A percentile compares a stretch with the other conserved stretches of the same genome.
Evolutionary conservation across 2,329 filamentous ascomycete genomes (phyloP).

Genomic region (Pseudogymnoascus sp.): DNA sequence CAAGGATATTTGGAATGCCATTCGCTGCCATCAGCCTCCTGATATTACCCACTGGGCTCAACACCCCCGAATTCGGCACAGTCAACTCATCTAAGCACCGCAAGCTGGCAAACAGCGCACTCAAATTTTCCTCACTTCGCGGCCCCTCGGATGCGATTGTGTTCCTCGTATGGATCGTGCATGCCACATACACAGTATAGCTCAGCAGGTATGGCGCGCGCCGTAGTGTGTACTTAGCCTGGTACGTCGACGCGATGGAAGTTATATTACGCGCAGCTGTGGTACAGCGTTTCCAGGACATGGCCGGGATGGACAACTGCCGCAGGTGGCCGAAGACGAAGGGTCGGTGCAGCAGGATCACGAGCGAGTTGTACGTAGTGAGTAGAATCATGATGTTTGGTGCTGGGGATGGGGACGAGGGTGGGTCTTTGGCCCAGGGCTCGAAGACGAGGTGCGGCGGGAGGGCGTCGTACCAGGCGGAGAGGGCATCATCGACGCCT

Average conservation of each 20-base stretch:
- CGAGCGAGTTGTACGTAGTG: slow-evolving; percentile 35
- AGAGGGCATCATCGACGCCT: slow-evolving; percentile 24
- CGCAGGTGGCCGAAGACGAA: slow-evolving; percentile 29
- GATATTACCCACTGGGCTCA: slow-evolving; percentile 14
- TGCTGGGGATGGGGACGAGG: background rate
- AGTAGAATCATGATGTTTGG: slow-evolving; percentile 30
- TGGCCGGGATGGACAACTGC: slow-evolving; percentile 20
- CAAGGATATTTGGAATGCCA: background rate
- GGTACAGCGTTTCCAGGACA: slow-evolving; percentile 30
- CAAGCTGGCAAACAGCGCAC: slow-evolving; percentile 24
- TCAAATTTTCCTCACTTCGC: slow-evolving; percentile 20
- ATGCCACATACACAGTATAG: slow-evolving; percentile 37
- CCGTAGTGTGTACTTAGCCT: slow-evolving; percentile 33
- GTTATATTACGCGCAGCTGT: slow-evolving; percentile 31
- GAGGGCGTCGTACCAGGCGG: slow-evolving; percentile 24
- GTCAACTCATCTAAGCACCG: slow-evolving; percentile 30
- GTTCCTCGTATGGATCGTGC: slow-evolving; percentile 36
- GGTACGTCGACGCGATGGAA: slow-evolving; percentile 31
- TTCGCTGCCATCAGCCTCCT: slow-evolving; percentile 7
- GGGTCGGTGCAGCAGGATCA: slow-evolving; percentile 39
- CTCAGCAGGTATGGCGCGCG: slow-evolving; percentile 36
- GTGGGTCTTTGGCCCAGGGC: slow-evolving; percentile 20
- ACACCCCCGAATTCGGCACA: slow-evolving; percentile 24
- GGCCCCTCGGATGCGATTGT: slow-evolving; percentile 24
- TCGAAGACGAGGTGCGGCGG: slow-evolving; percentile 22